These are phyloP conservation scores for Kazachstania kunashirensis DNA, from an alignment of 805 yeast species.

Conservation along the genomic window DNA sequence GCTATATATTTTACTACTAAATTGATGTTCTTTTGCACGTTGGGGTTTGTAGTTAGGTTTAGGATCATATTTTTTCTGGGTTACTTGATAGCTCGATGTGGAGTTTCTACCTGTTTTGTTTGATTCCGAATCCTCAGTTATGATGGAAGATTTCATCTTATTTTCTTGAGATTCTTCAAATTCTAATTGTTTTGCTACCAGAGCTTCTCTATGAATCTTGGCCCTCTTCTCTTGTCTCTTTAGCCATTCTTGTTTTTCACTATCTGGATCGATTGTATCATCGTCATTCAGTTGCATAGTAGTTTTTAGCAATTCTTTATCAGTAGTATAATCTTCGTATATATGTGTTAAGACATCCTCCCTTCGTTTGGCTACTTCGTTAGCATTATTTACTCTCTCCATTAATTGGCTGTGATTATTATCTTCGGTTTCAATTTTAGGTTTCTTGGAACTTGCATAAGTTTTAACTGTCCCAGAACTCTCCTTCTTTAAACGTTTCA, in stretches of 20 bases:
- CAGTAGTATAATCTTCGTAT: constrained; percentile 17
- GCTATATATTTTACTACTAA: neutral
- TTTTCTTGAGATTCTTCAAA: constrained; percentile 21
- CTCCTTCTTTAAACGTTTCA: constrained; percentile 6
- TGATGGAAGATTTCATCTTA: constrained; percentile 9
- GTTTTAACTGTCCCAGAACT: neutral
- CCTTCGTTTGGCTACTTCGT: constrained; percentile 6
- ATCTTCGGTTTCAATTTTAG: neutral
- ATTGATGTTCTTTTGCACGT: neutral
- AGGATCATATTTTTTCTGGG: neutral
- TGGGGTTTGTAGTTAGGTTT: neutral
- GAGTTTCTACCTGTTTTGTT: no score
- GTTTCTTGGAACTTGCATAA: neutral
- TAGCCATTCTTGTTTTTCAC: constrained; percentile 19
- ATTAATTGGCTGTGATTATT: constrained; percentile 2
- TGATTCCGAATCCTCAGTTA: neutral
- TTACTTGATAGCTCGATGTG: no score
- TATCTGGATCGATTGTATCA: constrained; percentile 18
- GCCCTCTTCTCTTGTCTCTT: constrained; percentile 16
- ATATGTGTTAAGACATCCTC: constrained; percentile 8
- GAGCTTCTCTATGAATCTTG: constrained; percentile 13
- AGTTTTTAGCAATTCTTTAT: constrained; percentile 17
- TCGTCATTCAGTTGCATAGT: constrained; percentile 20
- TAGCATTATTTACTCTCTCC: constrained; percentile 12
- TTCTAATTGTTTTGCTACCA: constrained; percentile 20